Base-by-base conservation (phyloP, 768 basidiomycete species). In the Boletus sp. region DNA sequence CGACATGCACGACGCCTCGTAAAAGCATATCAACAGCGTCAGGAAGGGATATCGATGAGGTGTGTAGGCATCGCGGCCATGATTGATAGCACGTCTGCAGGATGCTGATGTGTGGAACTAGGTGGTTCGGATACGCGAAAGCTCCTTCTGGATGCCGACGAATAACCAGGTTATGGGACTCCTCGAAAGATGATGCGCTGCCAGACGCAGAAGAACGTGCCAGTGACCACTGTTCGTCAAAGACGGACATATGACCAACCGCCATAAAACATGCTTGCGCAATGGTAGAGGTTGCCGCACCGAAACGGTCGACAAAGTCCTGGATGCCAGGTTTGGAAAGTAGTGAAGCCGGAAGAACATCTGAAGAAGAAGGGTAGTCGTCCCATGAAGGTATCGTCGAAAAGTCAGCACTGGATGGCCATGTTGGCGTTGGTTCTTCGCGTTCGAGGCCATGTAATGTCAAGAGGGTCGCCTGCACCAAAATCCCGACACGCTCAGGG, bases 191-290 rank as follows among this genome's bases (percentile, higher is more conserved):
- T 2, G 80, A 77, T 59, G 79, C 81, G 5, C 47, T 69, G 9
- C 63, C 52, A 18, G 64, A 55, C 3, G 55, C 45, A 39, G 67
- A 64, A 48, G 86, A 71, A 46, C 85, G 83, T 18, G 82, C 77
- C 50, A 81, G 76, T 0, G 83, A 80, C 87, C 88, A 92, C 62
- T 92, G 88, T 8, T 94, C 89, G 56, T 97, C 94, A 54, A 93
- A 86, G 32, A 95, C 77, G 15, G 87, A 85, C 86, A 95, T 90
- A 37, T 78, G 73, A 2, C 89, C 90, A 7, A 92, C 83, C 5
- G 79, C 69, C 54, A 84, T 83, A 64, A 81, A 81, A 64, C 86
- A 91, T 7, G 81, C 62, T 5, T 73, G 74, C 0, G 86, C 82
- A 45, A 94, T 79, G 40, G 74, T 72, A 12, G 78, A 80, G 2